A percentile compares a stretch with the other conserved stretches of the same genome.
phyloP scores from a whole-genome alignment of 2,329 filamentous ascomycete genomes.

The Gaeumannomyces tritici region DNA sequence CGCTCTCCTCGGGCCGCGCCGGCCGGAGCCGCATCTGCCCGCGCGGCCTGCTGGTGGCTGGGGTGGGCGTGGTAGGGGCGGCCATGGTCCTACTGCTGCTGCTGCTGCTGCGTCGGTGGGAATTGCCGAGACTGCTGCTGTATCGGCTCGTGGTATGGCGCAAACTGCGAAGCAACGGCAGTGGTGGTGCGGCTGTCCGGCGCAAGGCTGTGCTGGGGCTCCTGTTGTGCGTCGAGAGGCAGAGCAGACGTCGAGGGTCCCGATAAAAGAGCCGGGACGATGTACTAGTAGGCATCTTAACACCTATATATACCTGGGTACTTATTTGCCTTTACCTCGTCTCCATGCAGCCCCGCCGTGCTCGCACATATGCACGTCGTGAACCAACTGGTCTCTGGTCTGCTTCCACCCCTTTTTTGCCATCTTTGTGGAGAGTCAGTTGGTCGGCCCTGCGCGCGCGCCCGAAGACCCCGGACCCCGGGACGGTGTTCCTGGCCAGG shows the following conservation, averaged over 20 bases:
- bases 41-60: not conserved
- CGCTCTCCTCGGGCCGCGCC: slow-evolving; percentile 11
- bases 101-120: too few relatives aligned
- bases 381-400: not conserved
- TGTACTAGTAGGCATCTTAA: not conserved
- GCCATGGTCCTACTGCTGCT: too few relatives aligned
- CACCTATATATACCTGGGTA: too few relatives aligned
- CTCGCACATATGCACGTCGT: not conserved
- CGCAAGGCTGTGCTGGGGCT: not conserved
- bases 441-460: too few relatives aligned
- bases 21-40: slow-evolving; percentile 13
- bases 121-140: not conserved
- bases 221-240: not conserved
- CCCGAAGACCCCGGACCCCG: not conserved
- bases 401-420: not conserved
- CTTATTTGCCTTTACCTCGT: not conserved
- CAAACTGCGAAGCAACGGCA: not conserved
- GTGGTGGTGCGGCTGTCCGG: too few relatives aligned
- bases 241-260: not conserved
- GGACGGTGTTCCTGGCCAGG: too few relatives aligned
- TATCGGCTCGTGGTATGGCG: not conserved
- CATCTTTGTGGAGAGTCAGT: too few relatives aligned
- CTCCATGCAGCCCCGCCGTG: not conserved
- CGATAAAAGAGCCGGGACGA: not conserved
- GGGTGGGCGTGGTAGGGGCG: too few relatives aligned